Percentiles rank a stretch among this genome's conserved stretches.
These are phyloP conservation scores for Cladophialophora chaetospira DNA, from an alignment of 2,329 filamentous ascomycete genomes.

Conservation along the genomic window DNA sequence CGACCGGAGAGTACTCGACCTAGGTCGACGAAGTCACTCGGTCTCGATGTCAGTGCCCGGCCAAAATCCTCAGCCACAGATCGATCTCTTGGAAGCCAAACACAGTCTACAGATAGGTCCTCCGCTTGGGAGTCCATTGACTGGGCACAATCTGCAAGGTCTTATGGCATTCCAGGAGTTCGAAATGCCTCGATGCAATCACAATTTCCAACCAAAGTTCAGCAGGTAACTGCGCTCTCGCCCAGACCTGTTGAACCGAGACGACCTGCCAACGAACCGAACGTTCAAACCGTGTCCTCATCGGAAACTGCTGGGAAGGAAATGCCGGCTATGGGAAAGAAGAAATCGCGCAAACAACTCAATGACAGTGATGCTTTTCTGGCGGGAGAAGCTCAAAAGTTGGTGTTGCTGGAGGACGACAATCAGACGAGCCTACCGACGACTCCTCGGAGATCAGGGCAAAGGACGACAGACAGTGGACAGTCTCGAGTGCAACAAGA, in stretches of 20 bases:
- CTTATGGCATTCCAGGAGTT: neutral
- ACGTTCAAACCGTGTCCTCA: neutral
- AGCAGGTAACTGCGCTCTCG: too few species aligned
- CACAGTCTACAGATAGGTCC: neutral
- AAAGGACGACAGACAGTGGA: neutral
- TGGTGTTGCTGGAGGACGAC: conserved; percentile 19
- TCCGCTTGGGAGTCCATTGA: neutral
- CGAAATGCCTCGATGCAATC: neutral
- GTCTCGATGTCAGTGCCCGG: neutral
- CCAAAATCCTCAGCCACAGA: neutral
- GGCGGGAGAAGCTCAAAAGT: conserved; percentile 31
- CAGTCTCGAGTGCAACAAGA: conserved; percentile 17
- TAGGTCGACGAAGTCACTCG: neutral
- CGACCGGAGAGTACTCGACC: neutral
- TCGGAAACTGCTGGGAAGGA: conserved; percentile 8
- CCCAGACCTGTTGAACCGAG: neutral
- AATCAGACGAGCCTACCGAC: conserved; percentile 15
- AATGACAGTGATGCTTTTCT: conserved; percentile 22
- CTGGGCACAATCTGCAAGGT: neutral
- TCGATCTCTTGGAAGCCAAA: neutral
- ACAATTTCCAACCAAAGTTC: too few species aligned
- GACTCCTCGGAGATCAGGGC: neutral
- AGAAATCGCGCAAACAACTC: neutral
- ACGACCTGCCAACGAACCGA: neutral
- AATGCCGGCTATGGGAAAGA: neutral